phyloP scores from a whole-genome alignment of 129 eudicot genomes.

The Gnaphalium uliginosum region DNA sequence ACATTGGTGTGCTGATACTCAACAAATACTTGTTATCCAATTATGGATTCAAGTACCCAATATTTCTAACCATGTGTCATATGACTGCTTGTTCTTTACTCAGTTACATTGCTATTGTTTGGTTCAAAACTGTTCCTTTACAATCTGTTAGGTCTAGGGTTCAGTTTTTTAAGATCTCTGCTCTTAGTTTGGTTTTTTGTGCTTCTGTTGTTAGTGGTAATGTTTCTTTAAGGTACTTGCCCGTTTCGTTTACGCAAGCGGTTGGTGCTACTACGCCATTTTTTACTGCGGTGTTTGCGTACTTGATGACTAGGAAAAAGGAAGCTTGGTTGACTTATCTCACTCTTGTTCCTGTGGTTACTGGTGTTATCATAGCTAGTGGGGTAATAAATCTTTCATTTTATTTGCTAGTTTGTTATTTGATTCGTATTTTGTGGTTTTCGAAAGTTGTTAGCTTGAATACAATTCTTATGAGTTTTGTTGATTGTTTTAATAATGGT shows the following conservation, averaged over 20 bases:
- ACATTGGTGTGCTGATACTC: slow-evolving; percentile 44
- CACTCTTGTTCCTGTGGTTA: slow-evolving; percentile 42
- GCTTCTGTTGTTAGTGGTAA: slow-evolving; percentile 58
- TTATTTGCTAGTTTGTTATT: neutral
- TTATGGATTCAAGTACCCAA: slow-evolving; percentile 48
- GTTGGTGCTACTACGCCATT: slow-evolving; percentile 50
- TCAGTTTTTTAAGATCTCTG: slow-evolving; percentile 44
- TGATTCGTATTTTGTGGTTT: no score
- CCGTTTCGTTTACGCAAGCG: slow-evolving; percentile 52
- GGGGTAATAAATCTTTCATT: slow-evolving; percentile 32
- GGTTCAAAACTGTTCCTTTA: slow-evolving; percentile 40
- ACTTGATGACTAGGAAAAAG: slow-evolving; percentile 39
- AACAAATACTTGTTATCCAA: slow-evolving; percentile 42
- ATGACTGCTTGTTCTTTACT: slow-evolving; percentile 45
- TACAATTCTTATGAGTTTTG: neutral
- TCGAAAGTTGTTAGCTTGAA: neutral
- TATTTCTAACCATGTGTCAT: slow-evolving; percentile 46
- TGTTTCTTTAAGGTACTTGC: slow-evolving; percentile 43
- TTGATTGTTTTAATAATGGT: neutral
- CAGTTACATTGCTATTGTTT: slow-evolving; percentile 45
- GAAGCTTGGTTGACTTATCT: slow-evolving; percentile 46
- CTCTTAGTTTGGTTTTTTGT: slow-evolving; percentile 42
- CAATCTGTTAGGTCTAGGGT: slow-evolving; percentile 43
- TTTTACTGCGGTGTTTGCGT: slow-evolving; percentile 51
- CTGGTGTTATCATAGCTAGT: slow-evolving; percentile 46